A percentile compares a stretch with the other conserved stretches of the same genome.
phyloP scores from a whole-genome alignment of 2,329 filamentous ascomycete species.

The Rhexocercosporidium sp. region DNA sequence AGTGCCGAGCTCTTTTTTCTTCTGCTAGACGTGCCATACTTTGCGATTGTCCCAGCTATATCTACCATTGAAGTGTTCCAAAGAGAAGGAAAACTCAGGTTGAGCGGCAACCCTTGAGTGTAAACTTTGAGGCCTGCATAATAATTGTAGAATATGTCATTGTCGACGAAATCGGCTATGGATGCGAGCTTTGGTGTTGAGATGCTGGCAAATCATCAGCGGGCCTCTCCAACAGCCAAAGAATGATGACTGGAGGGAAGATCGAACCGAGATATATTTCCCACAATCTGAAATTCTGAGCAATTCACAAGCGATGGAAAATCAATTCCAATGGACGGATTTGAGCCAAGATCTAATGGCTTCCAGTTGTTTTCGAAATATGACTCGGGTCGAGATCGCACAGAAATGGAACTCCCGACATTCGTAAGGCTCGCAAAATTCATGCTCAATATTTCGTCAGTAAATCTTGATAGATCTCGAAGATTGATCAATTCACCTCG shows the following conservation, averaged over 20 bases:
- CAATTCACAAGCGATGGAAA: slow-evolving; percentile 1
- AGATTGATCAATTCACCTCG: not conserved
- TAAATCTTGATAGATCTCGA: too few species aligned
- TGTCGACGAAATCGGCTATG: not conserved
- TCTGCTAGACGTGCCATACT: not conserved
- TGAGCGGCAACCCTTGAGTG: not conserved
- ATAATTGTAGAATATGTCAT: not conserved
- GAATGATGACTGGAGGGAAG: not conserved
- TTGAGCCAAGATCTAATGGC: not conserved
- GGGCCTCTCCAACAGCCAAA: too few species aligned
- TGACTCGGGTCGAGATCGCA: not conserved
- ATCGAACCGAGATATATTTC: slow-evolving; percentile 9
- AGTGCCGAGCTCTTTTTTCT: not conserved
- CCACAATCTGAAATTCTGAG: not conserved
- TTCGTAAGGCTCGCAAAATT: not conserved
- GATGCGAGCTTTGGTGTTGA: not conserved
- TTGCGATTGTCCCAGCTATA: not conserved
- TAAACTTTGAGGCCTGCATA: not conserved
- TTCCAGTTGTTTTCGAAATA: too few species aligned
- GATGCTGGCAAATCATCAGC: not conserved
- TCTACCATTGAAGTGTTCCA: not conserved
- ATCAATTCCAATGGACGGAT: not conserved
- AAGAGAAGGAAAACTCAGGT: not conserved
- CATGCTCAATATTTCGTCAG: not conserved
- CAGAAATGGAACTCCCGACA: not conserved